Conservation (phyloP, 73 alveolate genomes). For the Symbiodinium natans region DNA sequence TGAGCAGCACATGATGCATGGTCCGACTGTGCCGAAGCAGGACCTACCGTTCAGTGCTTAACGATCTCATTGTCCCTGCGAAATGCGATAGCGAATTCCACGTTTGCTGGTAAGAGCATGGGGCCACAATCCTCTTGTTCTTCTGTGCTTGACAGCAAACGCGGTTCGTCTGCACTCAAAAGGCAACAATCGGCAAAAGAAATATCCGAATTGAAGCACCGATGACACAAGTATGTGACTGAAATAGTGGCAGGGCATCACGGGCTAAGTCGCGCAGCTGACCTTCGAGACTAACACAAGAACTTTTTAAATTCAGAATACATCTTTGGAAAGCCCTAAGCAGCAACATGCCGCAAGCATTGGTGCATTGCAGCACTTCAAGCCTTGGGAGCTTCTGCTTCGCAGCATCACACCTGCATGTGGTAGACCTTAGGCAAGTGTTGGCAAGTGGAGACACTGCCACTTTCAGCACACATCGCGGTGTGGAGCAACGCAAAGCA, state of each 20-base stretch:
- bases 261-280: slow-evolving; percentile 13
- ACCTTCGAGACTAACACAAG: too few species aligned
- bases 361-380: background rate
- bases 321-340: too few species aligned
- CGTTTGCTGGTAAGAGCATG: slow-evolving; percentile 16
- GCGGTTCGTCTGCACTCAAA: background rate
- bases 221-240: background rate
- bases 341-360: too few species aligned
- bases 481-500: too few species aligned
- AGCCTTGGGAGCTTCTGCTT: background rate
- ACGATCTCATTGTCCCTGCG: background rate
- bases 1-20: background rate
- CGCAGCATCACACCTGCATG: slow-evolving; percentile 77
- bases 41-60: background rate
- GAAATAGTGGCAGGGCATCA: background rate
- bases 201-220: background rate
- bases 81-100: slow-evolving; percentile 46
- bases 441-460: background rate
- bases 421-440: slow-evolving; percentile 47
- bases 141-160: background rate
- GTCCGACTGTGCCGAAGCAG: background rate
- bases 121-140: background rate
- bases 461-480: too few species aligned
- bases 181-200: slow-evolving; percentile 6
- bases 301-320: too few species aligned